phyloP scores from a whole-genome alignment of 1,284 basidiomycete species.

The Macrocybe sp. region DNA sequence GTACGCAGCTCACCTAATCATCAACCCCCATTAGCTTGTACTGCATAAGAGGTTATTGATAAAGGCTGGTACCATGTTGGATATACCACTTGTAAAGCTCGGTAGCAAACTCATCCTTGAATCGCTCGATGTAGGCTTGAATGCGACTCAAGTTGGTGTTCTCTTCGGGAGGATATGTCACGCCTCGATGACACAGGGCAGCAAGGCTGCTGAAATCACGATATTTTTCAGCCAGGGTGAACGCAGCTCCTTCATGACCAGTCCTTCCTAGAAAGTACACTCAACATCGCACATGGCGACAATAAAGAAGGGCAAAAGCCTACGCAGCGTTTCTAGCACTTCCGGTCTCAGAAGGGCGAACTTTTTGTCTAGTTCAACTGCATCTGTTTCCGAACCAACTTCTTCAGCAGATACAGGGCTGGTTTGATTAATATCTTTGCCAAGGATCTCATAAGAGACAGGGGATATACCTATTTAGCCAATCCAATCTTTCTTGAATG shows the following conservation, averaged over 20 bases:
- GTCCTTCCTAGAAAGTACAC: slow-evolving; percentile 44
- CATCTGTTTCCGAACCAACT: slow-evolving; percentile 44
- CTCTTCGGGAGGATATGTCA: slow-evolving; percentile 54
- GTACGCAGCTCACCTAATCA: slow-evolving; percentile 63
- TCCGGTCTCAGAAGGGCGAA: slow-evolving; percentile 69
- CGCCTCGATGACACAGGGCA: slow-evolving; percentile 71
- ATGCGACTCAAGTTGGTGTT: slow-evolving; percentile 60
- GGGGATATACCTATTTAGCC: slow-evolving; percentile 51
- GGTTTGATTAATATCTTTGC: not conserved
- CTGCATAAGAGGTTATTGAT: slow-evolving; percentile 10
- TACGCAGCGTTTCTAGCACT: slow-evolving; percentile 74
- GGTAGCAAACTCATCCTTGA: slow-evolving; percentile 81
- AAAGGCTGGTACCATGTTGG: slow-evolving; percentile 49
- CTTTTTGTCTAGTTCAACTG: slow-evolving; percentile 52
- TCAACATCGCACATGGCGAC: slow-evolving; percentile 2
- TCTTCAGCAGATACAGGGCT: slow-evolving; percentile 44
- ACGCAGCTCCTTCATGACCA: slow-evolving; percentile 67
- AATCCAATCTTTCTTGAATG: slow-evolving; percentile 69
- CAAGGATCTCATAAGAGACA: not conserved
- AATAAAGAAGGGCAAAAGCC: slow-evolving; percentile 23
- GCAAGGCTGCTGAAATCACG: slow-evolving; percentile 81
- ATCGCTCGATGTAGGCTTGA: slow-evolving; percentile 74
- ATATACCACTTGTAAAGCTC: slow-evolving; percentile 88
- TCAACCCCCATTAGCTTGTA: slow-evolving; percentile 6
- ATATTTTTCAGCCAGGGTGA: slow-evolving; percentile 81